Evolutionary conservation across 139 green algal genomes (phyloP), one percentile per base, ranked within the genome.

Genomic region (Picochlorum sp.): DNA sequence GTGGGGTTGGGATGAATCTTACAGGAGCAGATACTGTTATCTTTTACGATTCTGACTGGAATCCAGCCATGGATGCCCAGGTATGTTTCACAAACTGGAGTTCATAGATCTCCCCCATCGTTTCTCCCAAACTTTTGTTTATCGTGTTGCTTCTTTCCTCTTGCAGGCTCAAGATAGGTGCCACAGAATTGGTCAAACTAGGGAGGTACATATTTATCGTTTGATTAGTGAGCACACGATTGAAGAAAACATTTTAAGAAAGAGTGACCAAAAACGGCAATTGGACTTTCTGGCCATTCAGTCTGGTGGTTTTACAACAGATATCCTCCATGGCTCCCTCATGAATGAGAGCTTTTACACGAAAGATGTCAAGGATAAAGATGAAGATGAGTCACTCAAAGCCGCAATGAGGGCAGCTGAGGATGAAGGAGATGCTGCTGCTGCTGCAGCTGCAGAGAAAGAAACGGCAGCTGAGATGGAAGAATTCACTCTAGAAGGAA

Each of bases 41-140:
- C 50, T 97, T 99, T 60, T 99, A 98, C 65, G 93, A 99, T 74
- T 81, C 63, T 22, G 87, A 94, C 75, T 98, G 91, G 91, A 97
- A 97, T 70, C 88, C 88, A 4, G 89, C 89, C 40, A 95, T 96
- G 81, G 87, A 96, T 65, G 87, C 85, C 4, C n/a, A n/a, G n/a
- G n/a, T n/a, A n/a, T n/a, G n/a, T n/a, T n/a, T n/a, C n/a, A n/a
- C n/a, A n/a, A n/a, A n/a, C n/a, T n/a, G n/a, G 81, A 88, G 78
- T 18, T 47, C 18, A 47, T 18, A 25, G 39, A 18, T 47, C 39
- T 47, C 18, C 18, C 18, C 68, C 18, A 25, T 18, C 39, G 18
- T 31, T 13, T 56, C 13, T 56, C 14, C n/a, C 49, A 13, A 56
- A 56, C 39, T 16, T 2, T 10, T 22, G 35, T 2, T 13, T 3